A percentile compares a stretch with the other conserved stretches of the same genome.
Conservation (phyloP, 2,329 filamentous ascomycete genomes). For the Stemphylium vesicarium region DNA sequence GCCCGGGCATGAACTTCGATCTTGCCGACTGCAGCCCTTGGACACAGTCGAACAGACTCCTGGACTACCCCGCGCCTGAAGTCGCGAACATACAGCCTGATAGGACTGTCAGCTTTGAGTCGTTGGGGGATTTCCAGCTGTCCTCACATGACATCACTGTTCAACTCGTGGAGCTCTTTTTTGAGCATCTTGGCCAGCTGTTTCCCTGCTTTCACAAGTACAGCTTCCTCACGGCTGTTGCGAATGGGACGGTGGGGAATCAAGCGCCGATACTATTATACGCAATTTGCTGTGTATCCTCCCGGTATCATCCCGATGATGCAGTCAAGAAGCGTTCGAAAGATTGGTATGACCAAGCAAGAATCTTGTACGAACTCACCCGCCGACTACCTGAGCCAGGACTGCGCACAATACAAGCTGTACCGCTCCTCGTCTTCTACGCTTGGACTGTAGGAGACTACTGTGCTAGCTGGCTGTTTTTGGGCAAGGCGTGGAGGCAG, state of each 20-base stretch:
- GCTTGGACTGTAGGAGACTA: constrained; percentile 36
- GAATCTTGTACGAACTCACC: constrained; percentile 35
- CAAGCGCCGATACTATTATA: constrained; percentile 33
- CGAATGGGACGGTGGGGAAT: constrained; percentile 20
- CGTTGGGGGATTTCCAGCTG: constrained; percentile 14
- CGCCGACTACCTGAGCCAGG: constrained; percentile 22
- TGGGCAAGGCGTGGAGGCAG: constrained; percentile 45
- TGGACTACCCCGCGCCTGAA: constrained; percentile 3
- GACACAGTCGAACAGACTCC: not conserved
- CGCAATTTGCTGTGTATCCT: constrained; percentile 35
- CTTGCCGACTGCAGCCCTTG: not conserved
- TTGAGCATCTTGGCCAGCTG: constrained; percentile 27
- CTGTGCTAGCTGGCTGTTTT: constrained; percentile 35
- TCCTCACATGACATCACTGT: constrained; percentile 23
- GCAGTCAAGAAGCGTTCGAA: constrained; percentile 22
- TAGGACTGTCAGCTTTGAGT: constrained; percentile 2
- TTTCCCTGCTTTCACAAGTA: constrained; percentile 40
- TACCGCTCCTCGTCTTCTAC: constrained; percentile 31
- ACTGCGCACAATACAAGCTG: constrained; percentile 37
- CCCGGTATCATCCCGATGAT: constrained; percentile 30
- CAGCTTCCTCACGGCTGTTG: constrained; percentile 23
- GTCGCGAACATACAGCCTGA: not conserved
- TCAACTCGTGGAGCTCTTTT: constrained; percentile 36
- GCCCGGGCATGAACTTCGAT: constrained; percentile 20
- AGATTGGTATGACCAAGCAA: constrained; percentile 41